phyloP scores from a whole-genome alignment of 2,329 filamentous ascomycete species.

The Lithohypha guttulata region DNA sequence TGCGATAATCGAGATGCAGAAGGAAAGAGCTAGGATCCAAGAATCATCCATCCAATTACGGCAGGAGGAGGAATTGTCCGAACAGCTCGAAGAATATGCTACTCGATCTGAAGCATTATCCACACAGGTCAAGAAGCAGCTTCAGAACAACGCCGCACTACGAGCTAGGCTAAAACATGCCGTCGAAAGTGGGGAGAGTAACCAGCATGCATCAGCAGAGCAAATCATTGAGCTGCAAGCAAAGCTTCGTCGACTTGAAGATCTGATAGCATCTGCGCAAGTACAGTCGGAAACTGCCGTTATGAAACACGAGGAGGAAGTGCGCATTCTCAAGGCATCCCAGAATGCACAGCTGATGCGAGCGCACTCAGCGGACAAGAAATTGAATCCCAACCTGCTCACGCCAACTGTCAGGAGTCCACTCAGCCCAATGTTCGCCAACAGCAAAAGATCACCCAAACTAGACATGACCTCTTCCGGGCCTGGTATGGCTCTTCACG shows the following conservation, averaged over 20 bases:
- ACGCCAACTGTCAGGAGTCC: conserved; percentile 47
- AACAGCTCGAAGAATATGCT: conserved; percentile 62
- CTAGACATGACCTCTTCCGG: conserved; percentile 54
- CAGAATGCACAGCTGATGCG: conserved; percentile 68
- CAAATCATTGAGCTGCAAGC: conserved; percentile 77
- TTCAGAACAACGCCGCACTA: conserved; percentile 65
- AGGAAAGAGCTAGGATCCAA: conserved; percentile 40
- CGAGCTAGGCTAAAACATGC: conserved; percentile 67
- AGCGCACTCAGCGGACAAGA: conserved; percentile 45
- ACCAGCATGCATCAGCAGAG: conserved; percentile 67
- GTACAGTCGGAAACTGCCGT: conserved; percentile 78
- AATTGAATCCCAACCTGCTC: conserved; percentile 25
- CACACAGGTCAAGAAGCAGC: conserved; percentile 65
- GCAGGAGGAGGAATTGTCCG: conserved; percentile 54
- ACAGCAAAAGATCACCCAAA: conserved; percentile 44
- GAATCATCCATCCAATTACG: conserved; percentile 63
- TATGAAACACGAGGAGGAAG: conserved; percentile 73
- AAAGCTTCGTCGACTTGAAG: conserved; percentile 70
- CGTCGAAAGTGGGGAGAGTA: conserved; percentile 70
- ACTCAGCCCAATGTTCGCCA: conserved; percentile 50
- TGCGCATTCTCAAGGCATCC: conserved; percentile 62
- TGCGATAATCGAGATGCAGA: conserved; percentile 65
- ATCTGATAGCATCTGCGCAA: conserved; percentile 72
- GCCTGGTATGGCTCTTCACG: conserved; percentile 47
- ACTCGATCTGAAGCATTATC: conserved; percentile 70